A percentile compares a stretch with the other conserved stretches of the same genome.
phyloP scores from a whole-genome alignment of 1,139 yeast species.

The Debaryomyces fabryi region DNA sequence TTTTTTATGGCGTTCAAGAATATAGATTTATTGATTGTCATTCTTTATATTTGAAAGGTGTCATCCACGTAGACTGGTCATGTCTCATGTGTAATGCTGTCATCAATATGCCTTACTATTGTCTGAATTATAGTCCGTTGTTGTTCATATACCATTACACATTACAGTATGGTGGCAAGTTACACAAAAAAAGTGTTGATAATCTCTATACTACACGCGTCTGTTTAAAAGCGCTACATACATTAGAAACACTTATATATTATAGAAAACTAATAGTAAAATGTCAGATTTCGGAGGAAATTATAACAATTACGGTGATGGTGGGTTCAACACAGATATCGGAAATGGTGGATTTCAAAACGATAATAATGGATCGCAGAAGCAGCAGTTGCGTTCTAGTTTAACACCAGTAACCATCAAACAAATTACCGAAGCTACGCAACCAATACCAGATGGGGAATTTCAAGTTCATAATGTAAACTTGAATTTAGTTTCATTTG shows the following conservation, averaged over 20 bases:
- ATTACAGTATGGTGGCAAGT: background rate
- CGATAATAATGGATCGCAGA: conserved; percentile 34
- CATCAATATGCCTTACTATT: too few relatives aligned
- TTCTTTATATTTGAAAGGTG: too few relatives aligned
- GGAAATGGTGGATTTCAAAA: conserved; percentile 38
- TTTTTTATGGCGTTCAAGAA: too few relatives aligned
- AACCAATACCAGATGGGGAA: conserved; percentile 74
- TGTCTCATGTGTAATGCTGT: too few relatives aligned
- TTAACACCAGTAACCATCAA: conserved; percentile 84
- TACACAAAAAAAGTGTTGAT: conserved; percentile 1
- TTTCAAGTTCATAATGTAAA: conserved; percentile 65
- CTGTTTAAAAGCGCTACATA: background rate
- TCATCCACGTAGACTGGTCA: too few relatives aligned
- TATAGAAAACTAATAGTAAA: background rate
- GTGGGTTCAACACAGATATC: conserved; percentile 30
- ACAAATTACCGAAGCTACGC: conserved; percentile 70
- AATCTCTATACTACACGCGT: background rate
- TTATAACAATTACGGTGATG: conserved; percentile 30
- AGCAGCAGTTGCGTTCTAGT: conserved; percentile 43
- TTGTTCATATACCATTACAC: too few relatives aligned
- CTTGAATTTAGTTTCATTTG: conserved; percentile 60
- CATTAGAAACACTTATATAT: background rate
- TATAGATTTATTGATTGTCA: too few relatives aligned
- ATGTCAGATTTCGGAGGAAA: conserved; percentile 26
- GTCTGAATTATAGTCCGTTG: too few relatives aligned